Evolutionary conservation across 495 filamentous ascomycete genomes (phyloP).

Genomic region (Neurospora sp.): DNA sequence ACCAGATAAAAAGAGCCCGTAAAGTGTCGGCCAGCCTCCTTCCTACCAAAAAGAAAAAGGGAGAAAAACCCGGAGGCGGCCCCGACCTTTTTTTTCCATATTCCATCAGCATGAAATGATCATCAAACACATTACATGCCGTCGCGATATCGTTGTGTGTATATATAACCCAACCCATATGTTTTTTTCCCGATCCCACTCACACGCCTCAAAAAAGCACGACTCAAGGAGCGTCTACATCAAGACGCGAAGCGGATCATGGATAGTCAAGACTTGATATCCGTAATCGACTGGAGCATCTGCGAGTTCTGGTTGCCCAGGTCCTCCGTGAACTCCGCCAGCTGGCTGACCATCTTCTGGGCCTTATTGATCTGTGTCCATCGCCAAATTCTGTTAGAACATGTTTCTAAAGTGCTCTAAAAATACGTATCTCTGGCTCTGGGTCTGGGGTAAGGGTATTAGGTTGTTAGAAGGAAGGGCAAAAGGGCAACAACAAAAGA

Average conservation of each 20-base stretch:
- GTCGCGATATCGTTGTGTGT: background rate
- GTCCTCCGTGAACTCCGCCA: conserved; percentile 37
- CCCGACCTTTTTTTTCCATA: background rate
- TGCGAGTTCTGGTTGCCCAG: conserved; percentile 33
- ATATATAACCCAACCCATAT: background rate
- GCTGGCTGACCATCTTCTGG: conserved; percentile 31
- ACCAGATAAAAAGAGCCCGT: background rate
- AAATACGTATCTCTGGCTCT: background rate
- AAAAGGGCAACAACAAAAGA: background rate
- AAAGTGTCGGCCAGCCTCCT: background rate
- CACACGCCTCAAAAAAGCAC: conserved; percentile 1
- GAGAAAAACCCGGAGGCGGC: background rate
- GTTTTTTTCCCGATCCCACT: background rate
- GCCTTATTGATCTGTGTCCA: conserved; percentile 38
- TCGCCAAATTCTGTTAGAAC: conserved; percentile 9
- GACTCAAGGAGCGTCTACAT: background rate
- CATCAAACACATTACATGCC: background rate
- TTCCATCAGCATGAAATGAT: background rate
- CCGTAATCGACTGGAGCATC: conserved; percentile 33
- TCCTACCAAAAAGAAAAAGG: background rate
- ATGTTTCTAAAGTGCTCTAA: background rate
- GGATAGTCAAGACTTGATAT: conserved; percentile 11
- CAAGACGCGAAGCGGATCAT: background rate
- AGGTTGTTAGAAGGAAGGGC: background rate
- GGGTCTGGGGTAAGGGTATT: background rate